Evolutionary conservation across 441 rosid species (phyloP).

Genomic region (Adansonia rubrostipa): DNA sequence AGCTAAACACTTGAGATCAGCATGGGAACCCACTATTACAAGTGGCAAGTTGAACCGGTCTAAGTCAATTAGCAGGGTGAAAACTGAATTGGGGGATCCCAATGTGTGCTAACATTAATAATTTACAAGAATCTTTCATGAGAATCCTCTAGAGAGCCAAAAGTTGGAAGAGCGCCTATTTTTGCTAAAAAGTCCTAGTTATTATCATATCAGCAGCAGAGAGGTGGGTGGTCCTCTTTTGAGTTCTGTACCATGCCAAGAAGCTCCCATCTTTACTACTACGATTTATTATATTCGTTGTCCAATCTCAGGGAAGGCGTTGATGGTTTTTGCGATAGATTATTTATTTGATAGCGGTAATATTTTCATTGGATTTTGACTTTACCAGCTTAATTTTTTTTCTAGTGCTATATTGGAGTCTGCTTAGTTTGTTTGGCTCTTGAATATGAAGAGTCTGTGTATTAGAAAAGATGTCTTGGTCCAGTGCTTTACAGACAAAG

Average conservation of each 20-base stretch:
- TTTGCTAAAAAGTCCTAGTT: neutral
- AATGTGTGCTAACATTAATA: neutral
- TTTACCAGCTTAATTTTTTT: too few species aligned
- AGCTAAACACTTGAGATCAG: neutral
- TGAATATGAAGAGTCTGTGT: neutral
- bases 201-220: neutral
- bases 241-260: neutral
- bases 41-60: neutral
- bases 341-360: too few species aligned
- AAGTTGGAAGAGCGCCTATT: neutral
- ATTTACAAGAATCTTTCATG: neutral
- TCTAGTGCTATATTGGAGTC: neutral
- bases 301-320: neutral
- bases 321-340: neutral
- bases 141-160: neutral
- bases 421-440: neutral
- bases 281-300: neutral
- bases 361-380: too few species aligned
- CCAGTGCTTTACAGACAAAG: neutral
- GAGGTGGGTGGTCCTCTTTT: conserved; percentile 7
- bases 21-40: neutral
- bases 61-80: neutral
- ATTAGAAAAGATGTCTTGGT: neutral
- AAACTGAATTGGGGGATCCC: neutral
- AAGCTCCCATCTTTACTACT: neutral